Evolutionary conservation across 495 filamentous ascomycete species (phyloP), one percentile per base, ranked within the genome.

Genomic region (Aspergillus affinis): DNA sequence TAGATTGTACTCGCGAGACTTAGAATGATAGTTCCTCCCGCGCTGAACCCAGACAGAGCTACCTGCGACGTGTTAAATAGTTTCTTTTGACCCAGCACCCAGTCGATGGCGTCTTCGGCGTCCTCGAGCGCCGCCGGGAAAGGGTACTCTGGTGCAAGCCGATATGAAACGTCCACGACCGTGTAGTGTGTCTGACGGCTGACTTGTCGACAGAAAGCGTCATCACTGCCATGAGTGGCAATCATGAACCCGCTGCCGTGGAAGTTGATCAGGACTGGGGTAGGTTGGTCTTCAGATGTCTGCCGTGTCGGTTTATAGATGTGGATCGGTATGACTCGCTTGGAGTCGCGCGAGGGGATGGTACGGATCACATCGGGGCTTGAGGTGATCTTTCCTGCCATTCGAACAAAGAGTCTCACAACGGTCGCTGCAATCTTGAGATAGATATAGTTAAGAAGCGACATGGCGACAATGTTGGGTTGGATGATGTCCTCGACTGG

Each of bases 111-210:
- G 54, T 79, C 75, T 53, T 73, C 66, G 27, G 82, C 86, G 63
- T 95, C 91, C 32, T 95, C 74, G 4, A 94, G 66, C 4, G 88
- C 87, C 0, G 87, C 80, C 3, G 90, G 90, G 70, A 93, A 93
- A 1, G 90, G 83, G 62, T 87, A 65, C 66, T 93, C 88, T 0
- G 91, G 91, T 1, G 90, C 84, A 1, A 95, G 82, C 3, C 91
- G 83, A 72, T 96, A 96, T 2, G 82, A 77, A 4, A 91, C 82
- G 53, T 81, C 78, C n/a, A 81, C 50, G 8, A 81, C 73, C 9
- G 69, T 69, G 63, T 78, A 73, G 12, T 58, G 60, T 13, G 77
- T 74, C 15, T 69, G 45, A 10, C 55, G 49, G 59, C 72, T 69
- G 54, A 82, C 57, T n/a, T 52, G 59, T 9, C 68, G 75, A 58